Evolutionary conservation across 208 protist genomes (phyloP).

Genomic region (Herpetomonas tarakana): DNA sequence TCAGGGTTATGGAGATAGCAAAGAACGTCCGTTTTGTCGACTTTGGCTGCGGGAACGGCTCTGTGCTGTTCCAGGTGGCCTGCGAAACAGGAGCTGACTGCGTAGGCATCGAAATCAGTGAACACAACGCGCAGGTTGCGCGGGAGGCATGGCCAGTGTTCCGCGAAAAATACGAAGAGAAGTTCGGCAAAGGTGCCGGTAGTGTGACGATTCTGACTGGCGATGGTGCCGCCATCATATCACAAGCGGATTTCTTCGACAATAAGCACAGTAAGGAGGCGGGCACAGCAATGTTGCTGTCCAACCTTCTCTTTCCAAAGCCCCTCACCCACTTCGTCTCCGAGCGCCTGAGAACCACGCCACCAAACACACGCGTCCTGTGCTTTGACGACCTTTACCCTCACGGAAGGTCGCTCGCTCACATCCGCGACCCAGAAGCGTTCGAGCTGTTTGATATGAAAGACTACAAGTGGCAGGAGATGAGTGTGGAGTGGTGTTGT

Average conservation of each 20-base stretch:
- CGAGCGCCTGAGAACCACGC: constrained; percentile 34
- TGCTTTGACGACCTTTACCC: constrained; percentile 78
- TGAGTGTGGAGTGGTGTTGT: constrained; percentile 61
- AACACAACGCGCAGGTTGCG: constrained; percentile 55
- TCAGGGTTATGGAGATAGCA: constrained; percentile 43
- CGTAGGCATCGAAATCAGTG: constrained; percentile 58
- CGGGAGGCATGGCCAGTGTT: constrained; percentile 36
- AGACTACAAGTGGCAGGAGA: constrained; percentile 61
- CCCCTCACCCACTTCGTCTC: constrained; percentile 61
- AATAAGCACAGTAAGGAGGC: constrained; percentile 23
- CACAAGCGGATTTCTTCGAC: constrained; percentile 32
- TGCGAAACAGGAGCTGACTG: constrained; percentile 54
- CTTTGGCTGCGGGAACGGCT: constrained; percentile 70
- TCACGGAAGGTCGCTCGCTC: constrained; percentile 40
- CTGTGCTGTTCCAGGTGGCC: constrained; percentile 69
- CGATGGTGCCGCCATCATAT: constrained; percentile 55
- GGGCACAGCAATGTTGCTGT: constrained; percentile 58
- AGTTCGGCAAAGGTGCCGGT: constrained; percentile 32
- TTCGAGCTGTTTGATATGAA: constrained; percentile 64
- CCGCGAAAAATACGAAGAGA: constrained; percentile 12
- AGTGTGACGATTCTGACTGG: constrained; percentile 61
- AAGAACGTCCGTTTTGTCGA: constrained; percentile 60
- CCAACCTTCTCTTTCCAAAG: constrained; percentile 67
- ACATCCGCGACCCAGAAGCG: constrained; percentile 52
- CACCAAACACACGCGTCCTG: constrained; percentile 39